These are phyloP conservation scores for Bolboschoenus planiculmis DNA, from an alignment of 176 grass and related monocot species.

Conservation along the genomic window DNA sequence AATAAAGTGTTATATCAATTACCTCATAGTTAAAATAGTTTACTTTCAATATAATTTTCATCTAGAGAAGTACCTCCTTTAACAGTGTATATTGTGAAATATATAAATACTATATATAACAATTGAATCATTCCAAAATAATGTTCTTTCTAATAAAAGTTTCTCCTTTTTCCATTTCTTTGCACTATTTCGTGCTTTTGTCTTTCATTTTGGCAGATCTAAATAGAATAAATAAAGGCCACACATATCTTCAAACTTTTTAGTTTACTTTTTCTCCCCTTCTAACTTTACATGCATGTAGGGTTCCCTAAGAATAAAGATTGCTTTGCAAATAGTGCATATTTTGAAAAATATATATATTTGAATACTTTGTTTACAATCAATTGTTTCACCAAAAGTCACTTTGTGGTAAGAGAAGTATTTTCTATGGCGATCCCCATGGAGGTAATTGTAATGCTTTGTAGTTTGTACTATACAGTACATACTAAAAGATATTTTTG, in stretches of 20 bases:
- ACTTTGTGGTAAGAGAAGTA: background rate
- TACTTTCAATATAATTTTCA: no score
- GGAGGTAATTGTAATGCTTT: background rate
- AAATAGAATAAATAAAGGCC: conserved; percentile 11
- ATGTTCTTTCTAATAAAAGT: background rate
- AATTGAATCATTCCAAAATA: background rate
- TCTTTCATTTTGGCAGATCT: background rate
- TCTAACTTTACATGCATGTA: conserved; percentile 8
- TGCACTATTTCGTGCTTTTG: conserved; percentile 10
- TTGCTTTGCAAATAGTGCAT: background rate
- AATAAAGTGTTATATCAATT: no score
- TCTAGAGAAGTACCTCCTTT: no score
- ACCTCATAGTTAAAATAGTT: no score
- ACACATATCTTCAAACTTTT: background rate
- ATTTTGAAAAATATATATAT: conserved; percentile 1
- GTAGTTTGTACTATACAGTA: no score
- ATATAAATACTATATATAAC: background rate
- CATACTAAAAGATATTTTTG: no score
- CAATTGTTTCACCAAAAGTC: background rate
- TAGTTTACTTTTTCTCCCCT: background rate
- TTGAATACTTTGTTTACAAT: background rate
- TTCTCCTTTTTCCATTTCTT: background rate
- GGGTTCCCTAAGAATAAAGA: background rate
- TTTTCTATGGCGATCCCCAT: background rate
- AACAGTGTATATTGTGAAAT: no score